Evolutionary conservation across 2,329 filamentous ascomycete species (phyloP), one percentile per base, ranked within the genome.

Genomic region (Colletotrichum sublineola): DNA sequence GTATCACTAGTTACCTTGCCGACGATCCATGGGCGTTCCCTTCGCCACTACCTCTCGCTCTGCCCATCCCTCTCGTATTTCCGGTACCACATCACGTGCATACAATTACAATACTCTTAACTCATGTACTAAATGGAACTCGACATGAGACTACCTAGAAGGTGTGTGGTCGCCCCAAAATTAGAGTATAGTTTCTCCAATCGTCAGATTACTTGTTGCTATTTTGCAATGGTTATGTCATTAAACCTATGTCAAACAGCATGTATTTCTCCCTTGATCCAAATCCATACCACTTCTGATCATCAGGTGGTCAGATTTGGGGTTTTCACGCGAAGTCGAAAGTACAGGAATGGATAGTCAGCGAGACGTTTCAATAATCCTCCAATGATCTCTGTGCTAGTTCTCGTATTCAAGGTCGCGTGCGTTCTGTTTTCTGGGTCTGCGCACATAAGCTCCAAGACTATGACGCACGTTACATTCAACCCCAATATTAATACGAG

Each of bases 351-450:
- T 64, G 48, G 15, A 56, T 50, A 40, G 48, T 40, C 60, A 8
- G 48, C 44, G 52, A 68, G 38, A 62, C 58, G 24, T 14, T 29
- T 4, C 44, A 40, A 52, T 40, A 63, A 29, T 44, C 11, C n/a
- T 33, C 38, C 36, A 60, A 50, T 38, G n/a, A 11, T 42, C 29
- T 40, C 11, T 38, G 42, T 42, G 52, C 58, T 55, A 31, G 36
- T 36, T 48, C 69, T 72, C 69, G 69, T 72, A 72, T 72, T 68
- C 53, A 72, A 38, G 52, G 69, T 72, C 64, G 69, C 65, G 68
- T 68, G 50, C 29, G 42, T 38, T 60, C 44, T 31, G 29, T 57
- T 63, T 68, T 72, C 58, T 72, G 58, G 68, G 64, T 57, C 68
- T n/a, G 44, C 68, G 64, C 57, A 60, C 57, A 63, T 60, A n/a